These are phyloP conservation scores for Ustilago loliicola DNA, from an alignment of 1,284 basidiomycete species.

Conservation along the genomic window DNA sequence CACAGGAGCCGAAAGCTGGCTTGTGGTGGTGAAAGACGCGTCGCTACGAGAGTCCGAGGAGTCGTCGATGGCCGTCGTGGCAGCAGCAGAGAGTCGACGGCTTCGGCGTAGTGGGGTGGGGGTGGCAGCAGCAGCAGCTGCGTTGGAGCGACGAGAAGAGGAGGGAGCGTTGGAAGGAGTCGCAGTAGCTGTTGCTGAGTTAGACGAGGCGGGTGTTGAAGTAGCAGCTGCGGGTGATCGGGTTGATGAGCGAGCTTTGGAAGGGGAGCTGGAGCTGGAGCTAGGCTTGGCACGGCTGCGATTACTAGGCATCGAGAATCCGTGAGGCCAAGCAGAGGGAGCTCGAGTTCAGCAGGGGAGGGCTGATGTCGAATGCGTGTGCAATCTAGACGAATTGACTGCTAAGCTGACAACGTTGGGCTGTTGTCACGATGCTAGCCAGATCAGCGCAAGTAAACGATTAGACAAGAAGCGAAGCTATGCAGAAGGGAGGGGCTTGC, in stretches of 20 bases:
- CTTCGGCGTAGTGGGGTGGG: constrained; percentile 24
- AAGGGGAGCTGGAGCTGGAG: constrained; percentile 49
- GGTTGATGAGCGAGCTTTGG: constrained; percentile 38
- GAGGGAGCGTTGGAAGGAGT: constrained; percentile 3
- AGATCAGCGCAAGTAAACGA: neutral
- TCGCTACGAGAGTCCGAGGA: constrained; percentile 34
- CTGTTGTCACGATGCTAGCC: no score
- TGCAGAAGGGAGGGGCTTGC: neutral
- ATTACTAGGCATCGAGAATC: constrained; percentile 47
- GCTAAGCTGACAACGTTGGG: neutral
- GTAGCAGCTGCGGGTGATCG: constrained; percentile 8
- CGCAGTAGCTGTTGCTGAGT: neutral
- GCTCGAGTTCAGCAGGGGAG: constrained; percentile 7
- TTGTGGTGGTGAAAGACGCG: constrained; percentile 26
- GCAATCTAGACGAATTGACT: neutral
- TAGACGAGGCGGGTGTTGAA: constrained; percentile 4
- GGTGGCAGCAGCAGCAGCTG: constrained; percentile 1
- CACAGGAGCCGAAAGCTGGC: constrained; percentile 31
- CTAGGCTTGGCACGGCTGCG: constrained; percentile 36
- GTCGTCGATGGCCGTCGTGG: constrained; percentile 30
- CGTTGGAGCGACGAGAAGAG: constrained; percentile 8
- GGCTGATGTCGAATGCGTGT: constrained; percentile 6
- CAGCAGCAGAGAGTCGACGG: constrained; percentile 26
- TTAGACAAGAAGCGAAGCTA: neutral
- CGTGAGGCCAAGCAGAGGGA: constrained; percentile 1